These are phyloP conservation scores for Fusarium siculi DNA, from an alignment of 2,329 filamentous ascomycete genomes.

Conservation along the genomic window DNA sequence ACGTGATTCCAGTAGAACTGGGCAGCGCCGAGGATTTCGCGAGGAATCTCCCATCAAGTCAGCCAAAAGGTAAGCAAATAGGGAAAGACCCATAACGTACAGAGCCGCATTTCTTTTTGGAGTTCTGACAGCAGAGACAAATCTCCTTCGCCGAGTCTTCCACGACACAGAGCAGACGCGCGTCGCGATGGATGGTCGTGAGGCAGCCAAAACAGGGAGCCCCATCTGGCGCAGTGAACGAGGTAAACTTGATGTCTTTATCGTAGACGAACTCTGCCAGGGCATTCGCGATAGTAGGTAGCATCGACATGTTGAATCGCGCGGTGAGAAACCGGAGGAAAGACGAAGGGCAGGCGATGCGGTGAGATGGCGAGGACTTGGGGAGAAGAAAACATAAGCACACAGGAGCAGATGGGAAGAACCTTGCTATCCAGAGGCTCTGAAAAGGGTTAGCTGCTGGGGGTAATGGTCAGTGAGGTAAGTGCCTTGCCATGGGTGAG, in stretches of 20 bases:
- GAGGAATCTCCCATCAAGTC: background rate
- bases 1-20: background rate
- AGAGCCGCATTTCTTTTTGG: background rate
- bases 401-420: background rate
- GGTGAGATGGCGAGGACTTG: too few relatives aligned
- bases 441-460: background rate
- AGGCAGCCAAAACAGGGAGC: background rate
- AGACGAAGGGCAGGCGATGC: background rate
- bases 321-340: background rate
- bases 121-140: background rate
- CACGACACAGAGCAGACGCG: background rate
- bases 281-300: background rate
- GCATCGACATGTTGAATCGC: background rate
- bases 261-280: background rate
- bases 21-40: background rate
- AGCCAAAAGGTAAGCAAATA: too few relatives aligned
- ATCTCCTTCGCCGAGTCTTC: accelerated
- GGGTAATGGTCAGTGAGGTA: background rate
- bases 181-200: background rate
- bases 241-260: accelerated
- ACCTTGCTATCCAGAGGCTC: background rate
- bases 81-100: too few relatives aligned
- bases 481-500: too few relatives aligned
- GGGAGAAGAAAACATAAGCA: background rate
- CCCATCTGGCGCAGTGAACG: background rate